phyloP scores from a whole-genome alignment of 139 green algal genomes.

The Raphidocelis subcapitata region DNA sequence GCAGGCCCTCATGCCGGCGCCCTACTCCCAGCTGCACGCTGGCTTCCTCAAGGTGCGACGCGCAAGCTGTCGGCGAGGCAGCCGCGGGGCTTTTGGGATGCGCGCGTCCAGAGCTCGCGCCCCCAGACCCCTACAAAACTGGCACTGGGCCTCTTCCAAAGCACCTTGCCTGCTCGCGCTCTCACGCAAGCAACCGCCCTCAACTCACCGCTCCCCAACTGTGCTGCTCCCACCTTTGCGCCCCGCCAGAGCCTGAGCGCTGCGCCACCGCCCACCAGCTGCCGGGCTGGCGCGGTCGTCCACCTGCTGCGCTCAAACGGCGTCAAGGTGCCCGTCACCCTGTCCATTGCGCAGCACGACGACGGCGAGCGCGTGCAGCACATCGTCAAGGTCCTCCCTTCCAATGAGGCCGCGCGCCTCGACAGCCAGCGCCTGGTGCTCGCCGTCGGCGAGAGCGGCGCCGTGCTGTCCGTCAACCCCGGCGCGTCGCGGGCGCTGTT shows the following conservation, averaged over 20 bases:
- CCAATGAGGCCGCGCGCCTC: background rate
- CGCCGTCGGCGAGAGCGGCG: background rate
- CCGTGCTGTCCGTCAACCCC: slow-evolving; percentile 11
- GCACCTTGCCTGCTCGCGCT: no score
- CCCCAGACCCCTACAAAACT: no score
- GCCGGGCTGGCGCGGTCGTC: slow-evolving; percentile 38
- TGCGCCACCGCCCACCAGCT: slow-evolving; percentile 13
- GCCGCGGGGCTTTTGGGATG: no score
- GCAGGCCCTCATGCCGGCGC: slow-evolving; percentile 31
- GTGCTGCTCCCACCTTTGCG: no score
- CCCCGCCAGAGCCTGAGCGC: slow-evolving; percentile 3
- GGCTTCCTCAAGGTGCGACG: slow-evolving; percentile 44
- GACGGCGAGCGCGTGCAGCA: slow-evolving; percentile 22
- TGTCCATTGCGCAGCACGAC: slow-evolving; percentile 27
- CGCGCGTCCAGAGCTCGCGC: no score
- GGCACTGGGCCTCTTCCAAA: no score
- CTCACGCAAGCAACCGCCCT: no score
- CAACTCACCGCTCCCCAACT: no score
- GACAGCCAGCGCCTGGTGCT: slow-evolving; percentile 17
- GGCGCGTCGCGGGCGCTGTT: slow-evolving; percentile 9
- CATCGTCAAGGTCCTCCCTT: slow-evolving; percentile 25
- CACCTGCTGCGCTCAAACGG: slow-evolving; percentile 27
- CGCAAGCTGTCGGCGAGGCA: no score
- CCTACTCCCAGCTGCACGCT: slow-evolving; percentile 39
- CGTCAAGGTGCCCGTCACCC: slow-evolving; percentile 29